Conservation (phyloP, 2,329 filamentous ascomycete species). For the Pseudogymnoascus sp. region DNA sequence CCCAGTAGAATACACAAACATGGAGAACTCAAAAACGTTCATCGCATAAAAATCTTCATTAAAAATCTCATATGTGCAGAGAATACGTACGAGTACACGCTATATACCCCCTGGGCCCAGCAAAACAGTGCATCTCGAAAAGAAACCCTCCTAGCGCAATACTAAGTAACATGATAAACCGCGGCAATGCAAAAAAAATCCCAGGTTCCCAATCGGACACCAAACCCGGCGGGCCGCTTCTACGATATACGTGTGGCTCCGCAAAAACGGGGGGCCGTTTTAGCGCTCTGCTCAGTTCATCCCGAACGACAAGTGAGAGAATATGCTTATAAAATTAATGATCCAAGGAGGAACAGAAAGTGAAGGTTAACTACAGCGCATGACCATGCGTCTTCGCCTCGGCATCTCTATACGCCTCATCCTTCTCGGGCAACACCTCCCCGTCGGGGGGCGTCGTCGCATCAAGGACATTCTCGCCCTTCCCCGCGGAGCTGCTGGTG, state of each 20-base stretch:
- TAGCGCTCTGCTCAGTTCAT: not conserved
- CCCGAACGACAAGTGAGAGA: not conserved
- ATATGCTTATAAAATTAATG: not conserved
- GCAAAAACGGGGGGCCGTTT: slow-evolving; percentile 5
- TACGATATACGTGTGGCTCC: slow-evolving; percentile 4
- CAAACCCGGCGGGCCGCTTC: slow-evolving; percentile 5
- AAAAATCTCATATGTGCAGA: slow-evolving; percentile 1
- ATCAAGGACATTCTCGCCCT: not conserved
- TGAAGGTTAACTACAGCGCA: not conserved
- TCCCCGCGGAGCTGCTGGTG: not conserved
- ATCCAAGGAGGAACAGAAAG: not conserved
- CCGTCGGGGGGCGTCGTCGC: not conserved
- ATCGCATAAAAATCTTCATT: not conserved
- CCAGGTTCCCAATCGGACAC: not conserved
- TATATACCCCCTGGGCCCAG: not conserved
- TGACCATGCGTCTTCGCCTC: not conserved
- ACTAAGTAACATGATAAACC: not conserved
- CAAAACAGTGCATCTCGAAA: not conserved
- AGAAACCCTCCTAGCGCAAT: not conserved
- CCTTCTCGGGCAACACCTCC: not conserved
- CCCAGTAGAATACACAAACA: not conserved
- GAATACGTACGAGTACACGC: not conserved
- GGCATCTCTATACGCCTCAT: not conserved
- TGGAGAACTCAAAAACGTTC: not conserved
- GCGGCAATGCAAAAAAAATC: not conserved